A percentile compares a stretch with the other conserved stretches of the same genome.
Conservation (phyloP, 371 early-diverging fungal genomes). For the Furculomyces boomerangus region DNA sequence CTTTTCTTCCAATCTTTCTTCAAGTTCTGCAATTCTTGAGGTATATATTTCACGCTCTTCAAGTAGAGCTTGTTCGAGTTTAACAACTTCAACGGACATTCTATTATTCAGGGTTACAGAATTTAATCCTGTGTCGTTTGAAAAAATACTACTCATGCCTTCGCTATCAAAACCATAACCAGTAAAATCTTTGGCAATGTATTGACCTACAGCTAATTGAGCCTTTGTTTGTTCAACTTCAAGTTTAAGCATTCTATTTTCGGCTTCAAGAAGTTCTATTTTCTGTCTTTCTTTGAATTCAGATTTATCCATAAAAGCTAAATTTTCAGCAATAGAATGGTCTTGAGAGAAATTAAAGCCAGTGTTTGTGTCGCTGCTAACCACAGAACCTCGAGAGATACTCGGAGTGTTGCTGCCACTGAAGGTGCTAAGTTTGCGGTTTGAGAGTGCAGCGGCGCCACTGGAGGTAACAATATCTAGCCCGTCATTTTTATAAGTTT, state of each 20-base stretch:
- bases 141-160: neutral
- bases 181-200: neutral
- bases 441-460: slow-evolving; percentile 1
- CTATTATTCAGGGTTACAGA: neutral
- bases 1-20: neutral
- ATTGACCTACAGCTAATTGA: slow-evolving; percentile 9
- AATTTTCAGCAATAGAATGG: neutral
- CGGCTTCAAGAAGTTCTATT: slow-evolving; percentile 23
- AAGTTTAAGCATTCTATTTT: slow-evolving; percentile 21
- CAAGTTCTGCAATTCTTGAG: neutral
- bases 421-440: neutral
- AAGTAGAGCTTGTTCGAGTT: neutral
- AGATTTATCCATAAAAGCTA: neutral
- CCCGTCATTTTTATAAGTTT: no score
- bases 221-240: slow-evolving; percentile 24
- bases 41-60: neutral
- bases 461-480: neutral
- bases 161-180: neutral
- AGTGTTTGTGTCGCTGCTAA: no score
- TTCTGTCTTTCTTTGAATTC: neutral
- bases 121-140: neutral
- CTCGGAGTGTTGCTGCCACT: no score
- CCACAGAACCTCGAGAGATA: no score
- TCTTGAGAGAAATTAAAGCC: no score
- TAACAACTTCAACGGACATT: neutral